These are phyloP conservation scores for Spathaspora boniae DNA, from an alignment of 805 yeast species.

Conservation along the genomic window DNA sequence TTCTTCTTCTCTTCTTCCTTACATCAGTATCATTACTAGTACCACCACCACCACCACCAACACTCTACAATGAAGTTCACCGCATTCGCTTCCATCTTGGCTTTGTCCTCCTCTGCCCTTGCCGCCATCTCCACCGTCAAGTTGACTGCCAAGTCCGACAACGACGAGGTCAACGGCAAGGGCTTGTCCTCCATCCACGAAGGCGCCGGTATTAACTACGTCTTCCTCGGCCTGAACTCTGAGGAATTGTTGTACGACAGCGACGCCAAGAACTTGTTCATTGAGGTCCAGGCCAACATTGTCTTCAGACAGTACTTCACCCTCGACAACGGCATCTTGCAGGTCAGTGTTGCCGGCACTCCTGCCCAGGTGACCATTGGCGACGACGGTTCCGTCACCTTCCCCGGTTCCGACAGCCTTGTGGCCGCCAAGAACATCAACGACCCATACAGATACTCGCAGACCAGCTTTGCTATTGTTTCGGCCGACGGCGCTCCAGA, in stretches of 20 bases:
- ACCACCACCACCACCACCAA: no score
- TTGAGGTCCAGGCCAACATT: not conserved
- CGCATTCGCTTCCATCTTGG: constrained; percentile 4
- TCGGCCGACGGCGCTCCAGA: constrained; percentile 7
- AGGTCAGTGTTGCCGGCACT: constrained; percentile 10
- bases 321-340: constrained; percentile 9
- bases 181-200: constrained; percentile 32
- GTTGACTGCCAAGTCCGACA: constrained; percentile 22
- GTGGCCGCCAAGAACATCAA: constrained; percentile 24
- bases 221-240: constrained; percentile 24
- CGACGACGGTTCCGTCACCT: constrained; percentile 7
- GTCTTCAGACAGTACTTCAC: constrained; percentile 5
- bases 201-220: constrained; percentile 45
- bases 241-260: constrained; percentile 20
- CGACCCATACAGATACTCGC: constrained; percentile 27
- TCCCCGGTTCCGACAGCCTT: constrained; percentile 19
- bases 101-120: constrained; percentile 9
- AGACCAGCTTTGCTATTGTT: constrained; percentile 14
- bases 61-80: constrained; percentile 5
- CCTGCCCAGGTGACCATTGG: constrained; percentile 9
- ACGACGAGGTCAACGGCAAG: constrained; percentile 22
- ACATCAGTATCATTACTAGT: no score
- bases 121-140: constrained; percentile 12
- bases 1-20: no score
- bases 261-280: constrained; percentile 4